Conservation (phyloP, 345 rosid genomes). For the Pseudoturritis turrita region DNA sequence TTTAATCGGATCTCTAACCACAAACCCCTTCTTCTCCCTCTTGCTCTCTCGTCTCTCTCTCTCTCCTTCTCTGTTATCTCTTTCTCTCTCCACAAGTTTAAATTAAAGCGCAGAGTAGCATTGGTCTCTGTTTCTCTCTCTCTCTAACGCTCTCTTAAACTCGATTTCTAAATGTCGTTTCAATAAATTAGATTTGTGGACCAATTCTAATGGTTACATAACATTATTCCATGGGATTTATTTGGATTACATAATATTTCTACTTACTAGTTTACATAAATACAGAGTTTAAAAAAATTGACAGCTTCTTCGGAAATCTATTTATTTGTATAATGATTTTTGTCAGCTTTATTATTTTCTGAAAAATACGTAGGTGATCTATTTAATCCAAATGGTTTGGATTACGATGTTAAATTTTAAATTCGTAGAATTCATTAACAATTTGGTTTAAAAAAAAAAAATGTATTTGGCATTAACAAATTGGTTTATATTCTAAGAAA, state of each 20-base stretch:
- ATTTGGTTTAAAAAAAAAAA: too few relatives aligned
- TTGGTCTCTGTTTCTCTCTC: constrained; percentile 17
- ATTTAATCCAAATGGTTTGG: not conserved
- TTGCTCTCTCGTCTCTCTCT: not conserved
- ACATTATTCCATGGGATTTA: not conserved
- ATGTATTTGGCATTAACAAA: too few relatives aligned
- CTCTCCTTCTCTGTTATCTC: not conserved
- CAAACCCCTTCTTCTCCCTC: not conserved
- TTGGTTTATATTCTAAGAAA: not conserved
- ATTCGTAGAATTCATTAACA: too few relatives aligned
- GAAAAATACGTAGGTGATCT: not conserved
- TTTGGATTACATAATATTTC: not conserved
- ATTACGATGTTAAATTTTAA: not conserved
- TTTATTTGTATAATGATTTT: not conserved
- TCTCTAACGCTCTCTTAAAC: constrained; percentile 29
- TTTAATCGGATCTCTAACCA: constrained; percentile 21
- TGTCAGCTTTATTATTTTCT: not conserved
- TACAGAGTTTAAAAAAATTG: too few relatives aligned
- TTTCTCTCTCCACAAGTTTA: constrained; percentile 33
- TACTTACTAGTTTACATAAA: too few relatives aligned
- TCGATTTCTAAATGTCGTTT: constrained; percentile 9
- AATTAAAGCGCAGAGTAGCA: constrained; percentile 33
- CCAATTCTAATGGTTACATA: constrained; percentile 1
- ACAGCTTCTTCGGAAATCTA: too few relatives aligned
- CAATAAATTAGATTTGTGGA: constrained; percentile 4